These are phyloP conservation scores for Aspergillus phoenicis DNA, from an alignment of 2,329 filamentous ascomycete species.

Conservation along the genomic window DNA sequence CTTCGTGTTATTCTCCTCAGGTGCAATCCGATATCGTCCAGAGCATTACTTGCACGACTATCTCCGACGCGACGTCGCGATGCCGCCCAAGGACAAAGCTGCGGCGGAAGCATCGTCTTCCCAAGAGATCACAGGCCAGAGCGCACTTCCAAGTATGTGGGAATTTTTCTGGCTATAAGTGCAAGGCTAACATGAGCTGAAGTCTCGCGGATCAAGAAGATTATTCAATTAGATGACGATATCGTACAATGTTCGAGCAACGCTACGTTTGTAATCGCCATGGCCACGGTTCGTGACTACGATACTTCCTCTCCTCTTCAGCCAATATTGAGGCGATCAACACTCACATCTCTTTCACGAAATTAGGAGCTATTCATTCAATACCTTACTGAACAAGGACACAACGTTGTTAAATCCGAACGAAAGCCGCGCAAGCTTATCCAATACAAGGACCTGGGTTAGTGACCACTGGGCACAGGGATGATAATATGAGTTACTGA, in stretches of 20 bases:
- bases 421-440: constrained; percentile 90
- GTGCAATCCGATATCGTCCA: not conserved
- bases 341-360: constrained; percentile 10
- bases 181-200: not conserved
- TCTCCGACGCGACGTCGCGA: constrained; percentile 40
- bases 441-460: constrained; percentile 92
- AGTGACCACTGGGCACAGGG: constrained; percentile 24
- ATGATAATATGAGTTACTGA: constrained; percentile 13
- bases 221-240: constrained; percentile 85
- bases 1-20: not conserved
- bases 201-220: constrained; percentile 97
- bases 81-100: constrained; percentile 79
- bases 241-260: constrained; percentile 87
- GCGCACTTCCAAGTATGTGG: constrained; percentile 77
- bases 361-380: constrained; percentile 92
- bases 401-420: constrained; percentile 87
- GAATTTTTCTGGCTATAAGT: not conserved
- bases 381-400: constrained; percentile 79
- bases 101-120: constrained; percentile 72
- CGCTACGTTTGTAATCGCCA: constrained; percentile 88
- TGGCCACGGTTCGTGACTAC: constrained; percentile 69
- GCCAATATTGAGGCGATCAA: not conserved
- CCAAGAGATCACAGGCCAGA: constrained; percentile 81
- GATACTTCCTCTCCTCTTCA: not conserved
- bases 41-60: not conserved